Percentiles rank a stretch among this genome's conserved stretches.
Evolutionary conservation across 148 eudicot genomes (phyloP).

Genomic region (Bassia scoparia): DNA sequence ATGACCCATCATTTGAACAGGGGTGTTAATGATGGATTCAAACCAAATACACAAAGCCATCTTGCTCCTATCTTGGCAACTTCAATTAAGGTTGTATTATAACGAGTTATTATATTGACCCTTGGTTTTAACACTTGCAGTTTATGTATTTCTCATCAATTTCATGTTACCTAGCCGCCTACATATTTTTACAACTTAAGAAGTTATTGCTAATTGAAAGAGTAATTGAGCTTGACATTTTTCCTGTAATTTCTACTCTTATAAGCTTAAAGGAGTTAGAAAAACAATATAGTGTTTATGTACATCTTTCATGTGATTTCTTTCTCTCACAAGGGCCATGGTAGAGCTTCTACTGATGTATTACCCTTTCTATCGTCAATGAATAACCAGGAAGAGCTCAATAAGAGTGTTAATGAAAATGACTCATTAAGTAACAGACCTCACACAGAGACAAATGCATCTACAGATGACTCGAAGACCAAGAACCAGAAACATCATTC

Average conservation of each 20-base stretch:
- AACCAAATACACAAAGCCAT: constrained; percentile 83
- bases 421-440: constrained; percentile 41
- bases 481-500: constrained; percentile 71
- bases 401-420: constrained; percentile 42
- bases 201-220: background rate
- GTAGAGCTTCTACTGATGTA: constrained; percentile 10
- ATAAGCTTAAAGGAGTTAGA: background rate
- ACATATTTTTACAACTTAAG: background rate
- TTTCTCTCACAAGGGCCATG: background rate
- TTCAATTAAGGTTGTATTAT: constrained; percentile 58
- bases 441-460: constrained; percentile 35
- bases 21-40: constrained; percentile 71
- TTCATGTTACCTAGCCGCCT: too few species aligned
- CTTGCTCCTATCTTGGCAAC: constrained; percentile 93
- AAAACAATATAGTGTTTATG: background rate
- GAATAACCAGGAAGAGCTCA: constrained; percentile 73
- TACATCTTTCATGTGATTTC: background rate
- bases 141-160: constrained; percentile 6
- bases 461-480: constrained; percentile 27
- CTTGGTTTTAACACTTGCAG: background rate
- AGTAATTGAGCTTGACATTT: background rate
- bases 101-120: background rate
- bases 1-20: constrained; percentile 37
- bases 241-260: background rate
- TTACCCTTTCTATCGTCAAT: background rate